phyloP scores from a whole-genome alignment of 2,329 filamentous ascomycete species.

The Apiospora rasikravindrae region DNA sequence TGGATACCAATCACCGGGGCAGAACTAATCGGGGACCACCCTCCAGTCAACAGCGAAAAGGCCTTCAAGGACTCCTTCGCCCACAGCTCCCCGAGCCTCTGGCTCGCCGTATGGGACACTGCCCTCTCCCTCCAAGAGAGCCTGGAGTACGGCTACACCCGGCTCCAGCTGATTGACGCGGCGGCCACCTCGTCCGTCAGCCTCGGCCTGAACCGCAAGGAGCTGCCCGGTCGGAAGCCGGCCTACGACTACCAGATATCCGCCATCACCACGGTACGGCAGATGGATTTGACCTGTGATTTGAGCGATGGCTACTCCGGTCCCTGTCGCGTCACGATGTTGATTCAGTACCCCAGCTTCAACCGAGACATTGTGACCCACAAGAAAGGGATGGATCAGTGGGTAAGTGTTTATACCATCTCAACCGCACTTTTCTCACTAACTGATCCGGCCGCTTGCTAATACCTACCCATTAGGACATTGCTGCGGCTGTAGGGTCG shows the following conservation, averaged over 20 bases:
- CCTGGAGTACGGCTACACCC: constrained; percentile 11
- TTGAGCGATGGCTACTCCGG: constrained; percentile 2
- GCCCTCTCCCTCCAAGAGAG: constrained; percentile 8
- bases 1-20: background rate
- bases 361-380: background rate
- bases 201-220: background rate
- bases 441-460: background rate
- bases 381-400: background rate
- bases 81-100: background rate
- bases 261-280: background rate
- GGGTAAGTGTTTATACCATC: background rate
- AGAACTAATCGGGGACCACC: background rate
- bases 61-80: constrained; percentile 11
- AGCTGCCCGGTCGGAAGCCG: background rate
- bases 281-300: background rate
- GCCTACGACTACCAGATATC: constrained; percentile 19
- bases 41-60: constrained; percentile 7
- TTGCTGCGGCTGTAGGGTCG: constrained; percentile 15
- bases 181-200: constrained; percentile 4
- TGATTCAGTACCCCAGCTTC: background rate
- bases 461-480: background rate
- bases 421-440: background rate
- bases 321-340: background rate
- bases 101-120: constrained; percentile 18
- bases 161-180: constrained; percentile 12